Evolutionary conservation across 768 basidiomycete genomes (phyloP).

Genomic region (Russula virescens): DNA sequence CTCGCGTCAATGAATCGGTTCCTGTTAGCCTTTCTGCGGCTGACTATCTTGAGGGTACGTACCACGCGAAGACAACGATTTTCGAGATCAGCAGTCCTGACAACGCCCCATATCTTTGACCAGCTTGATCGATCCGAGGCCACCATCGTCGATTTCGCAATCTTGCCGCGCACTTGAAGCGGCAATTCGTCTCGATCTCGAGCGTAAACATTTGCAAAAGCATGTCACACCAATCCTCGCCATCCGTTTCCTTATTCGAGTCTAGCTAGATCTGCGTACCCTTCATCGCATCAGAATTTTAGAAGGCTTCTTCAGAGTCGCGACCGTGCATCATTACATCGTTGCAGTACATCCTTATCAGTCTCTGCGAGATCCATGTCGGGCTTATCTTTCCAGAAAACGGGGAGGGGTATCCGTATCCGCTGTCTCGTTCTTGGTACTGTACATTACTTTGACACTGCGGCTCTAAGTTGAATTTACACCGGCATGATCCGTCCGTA

Average conservation of each 20-base stretch:
- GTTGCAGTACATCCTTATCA: background rate
- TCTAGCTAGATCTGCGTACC: background rate
- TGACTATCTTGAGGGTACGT: conserved; percentile 58
- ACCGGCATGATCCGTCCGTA: no score
- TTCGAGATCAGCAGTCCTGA: background rate
- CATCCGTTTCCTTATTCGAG: background rate
- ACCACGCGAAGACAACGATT: background rate
- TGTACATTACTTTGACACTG: no score
- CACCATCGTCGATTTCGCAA: background rate
- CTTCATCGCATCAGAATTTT: background rate
- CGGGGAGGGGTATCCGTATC: no score
- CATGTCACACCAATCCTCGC: background rate
- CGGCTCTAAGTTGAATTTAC: no score
- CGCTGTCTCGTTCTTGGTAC: no score
- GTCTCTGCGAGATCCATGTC: background rate
- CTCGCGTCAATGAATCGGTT: conserved; percentile 1
- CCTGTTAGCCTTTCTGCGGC: conserved; percentile 48
- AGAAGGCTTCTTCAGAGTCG: background rate
- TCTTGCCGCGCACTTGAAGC: background rate
- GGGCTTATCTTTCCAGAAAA: no score
- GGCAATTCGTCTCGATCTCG: no score
- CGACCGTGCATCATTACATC: background rate
- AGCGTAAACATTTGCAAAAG: no score
- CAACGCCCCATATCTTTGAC: background rate
- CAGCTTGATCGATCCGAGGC: conserved; percentile 4